Evolutionary conservation across 768 basidiomycete species (phyloP).

Genomic region (Fomitopsis serialis): DNA sequence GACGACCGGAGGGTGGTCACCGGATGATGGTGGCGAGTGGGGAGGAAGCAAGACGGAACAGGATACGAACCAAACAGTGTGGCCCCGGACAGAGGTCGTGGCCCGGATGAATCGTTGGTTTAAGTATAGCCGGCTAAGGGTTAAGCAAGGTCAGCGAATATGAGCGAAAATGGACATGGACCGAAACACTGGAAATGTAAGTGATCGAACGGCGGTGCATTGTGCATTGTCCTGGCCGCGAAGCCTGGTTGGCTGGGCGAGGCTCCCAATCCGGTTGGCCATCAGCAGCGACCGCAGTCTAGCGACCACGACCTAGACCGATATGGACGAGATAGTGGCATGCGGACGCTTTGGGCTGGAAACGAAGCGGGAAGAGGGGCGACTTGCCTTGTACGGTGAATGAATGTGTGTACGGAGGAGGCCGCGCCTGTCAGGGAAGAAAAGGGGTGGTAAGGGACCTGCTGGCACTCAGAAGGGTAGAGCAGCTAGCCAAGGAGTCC

Average conservation of each 20-base stretch:
- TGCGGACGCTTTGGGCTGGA: not conserved
- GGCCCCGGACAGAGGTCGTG: constrained; percentile 11
- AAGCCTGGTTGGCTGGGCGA: not conserved
- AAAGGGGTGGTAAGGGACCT: constrained; percentile 10
- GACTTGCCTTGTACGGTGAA: constrained; percentile 46
- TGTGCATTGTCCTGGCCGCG: not conserved
- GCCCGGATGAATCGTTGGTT: not conserved
- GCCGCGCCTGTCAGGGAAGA: constrained; percentile 50
- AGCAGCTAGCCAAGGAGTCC: constrained; percentile 22
- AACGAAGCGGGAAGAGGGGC: constrained; percentile 6
- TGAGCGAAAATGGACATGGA: not conserved
- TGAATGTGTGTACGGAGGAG: constrained; percentile 63
- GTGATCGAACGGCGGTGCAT: not conserved
- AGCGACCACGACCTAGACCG: not conserved
- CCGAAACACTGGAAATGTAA: not conserved
- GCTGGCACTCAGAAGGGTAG: constrained; percentile 30
- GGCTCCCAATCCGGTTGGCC: not conserved
- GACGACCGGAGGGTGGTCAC: not conserved
- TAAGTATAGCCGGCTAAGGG: constrained; percentile 2
- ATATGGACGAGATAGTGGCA: not conserved
- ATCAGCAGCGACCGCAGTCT: not conserved
- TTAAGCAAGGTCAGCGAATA: not conserved
- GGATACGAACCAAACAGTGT: constrained; percentile 17
- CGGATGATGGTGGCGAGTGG: not conserved
- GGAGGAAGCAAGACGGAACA: constrained; percentile 9